Base-by-base conservation (phyloP, 108 stramenopile species). In the Nitzschia palea region DNA sequence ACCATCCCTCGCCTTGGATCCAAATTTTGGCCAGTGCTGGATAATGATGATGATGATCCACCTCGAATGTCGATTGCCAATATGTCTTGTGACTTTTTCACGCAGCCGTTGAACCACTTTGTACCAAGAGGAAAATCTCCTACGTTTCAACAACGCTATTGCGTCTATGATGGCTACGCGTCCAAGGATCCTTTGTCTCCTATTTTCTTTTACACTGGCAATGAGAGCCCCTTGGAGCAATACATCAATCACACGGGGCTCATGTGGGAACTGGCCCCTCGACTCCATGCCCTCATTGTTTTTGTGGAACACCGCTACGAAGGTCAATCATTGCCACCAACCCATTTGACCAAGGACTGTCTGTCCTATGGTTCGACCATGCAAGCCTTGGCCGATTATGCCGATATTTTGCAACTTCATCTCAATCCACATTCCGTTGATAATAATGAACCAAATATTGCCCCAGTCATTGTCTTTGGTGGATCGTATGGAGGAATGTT, bases 401-500 rank as follows among this genome's bases (percentile, higher is more conserved):
- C 88, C 8, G 31, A 44, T 4, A 56, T 73, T n/a, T 69, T 97
- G 22, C 65, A 95, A 9, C 50, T 68, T 4, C 51, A 65, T 36
- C 74, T 58, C 50, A 55, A 60, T 52, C 55, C 43, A 30, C 51
- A 28, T 0, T 8, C 36, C 2, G 27, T 22, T 14, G n/a, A n/a
- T 48, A 18, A 48, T 18, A 20, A 48, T 20, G 47, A 18, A 4
- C 47, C 47, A 48, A 55, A 55, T 18, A 33, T 30, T 30, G 40
- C 71, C 14, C 77, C 86, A 10, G 85, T 93, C 10, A 76, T 93
- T 54, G 83, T 66, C 15, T 96, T 92, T 80, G 97, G 97, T 25
- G 97, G 97, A 18, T 79, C 76, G 47, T 97, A 96, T 69, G 94
- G 94, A 14, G 97, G 97, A 25, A 97, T 95, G 95, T 81, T 97